Base-by-base conservation (phyloP, 2,329 filamentous ascomycete genomes). In the Paecilomyces niveus region DNA sequence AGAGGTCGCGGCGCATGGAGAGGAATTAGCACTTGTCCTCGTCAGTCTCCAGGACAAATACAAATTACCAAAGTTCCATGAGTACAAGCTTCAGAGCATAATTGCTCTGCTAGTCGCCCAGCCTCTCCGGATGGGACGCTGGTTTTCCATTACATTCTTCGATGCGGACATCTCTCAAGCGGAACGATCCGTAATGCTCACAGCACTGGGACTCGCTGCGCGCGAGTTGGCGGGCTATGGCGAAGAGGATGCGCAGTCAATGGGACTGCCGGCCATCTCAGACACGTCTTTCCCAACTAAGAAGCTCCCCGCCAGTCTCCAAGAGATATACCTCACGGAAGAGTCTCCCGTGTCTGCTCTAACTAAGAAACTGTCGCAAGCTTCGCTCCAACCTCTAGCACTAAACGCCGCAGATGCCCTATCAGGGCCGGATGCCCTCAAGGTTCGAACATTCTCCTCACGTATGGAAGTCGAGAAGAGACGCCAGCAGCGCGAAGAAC, bases 91-190 rank as follows among this genome's bases (percentile, higher is more conserved):
- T 3, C 88, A 96, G 71, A 86, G 87, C 13, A 87, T 99, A 78
- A 86, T 97, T 52, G 89, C 92, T 0, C 76, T 96, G 7, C 78
- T 96, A 0, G 81, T 94, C 2, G 87, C 90, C 0, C 85, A 89
- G 63, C 90, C 94, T 0, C 78, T 84, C 54, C 81, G 83, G 56
- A 90, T 97, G 83, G 92, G 86, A 0, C 89, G 85, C 13, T 95
- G 90, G 88, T 90, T 95, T 59, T 86, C 89, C 2, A 85, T 87
- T 58, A 88, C 89, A 0, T 95, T 94, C 70, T 97, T 97, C 70
- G 88, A 91, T 50, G 92, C 92, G 15, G 94, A 99, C 70, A 92
- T 94, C 72, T 96, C 92, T 0, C 78, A 97, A 39, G 84, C 87
- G 0, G 93, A 97, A 71, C 84, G 94, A 45, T 89, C 89, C 7